These are phyloP conservation scores for Psilocybe cubensis DNA, from an alignment of 768 basidiomycete genomes.

Conservation along the genomic window DNA sequence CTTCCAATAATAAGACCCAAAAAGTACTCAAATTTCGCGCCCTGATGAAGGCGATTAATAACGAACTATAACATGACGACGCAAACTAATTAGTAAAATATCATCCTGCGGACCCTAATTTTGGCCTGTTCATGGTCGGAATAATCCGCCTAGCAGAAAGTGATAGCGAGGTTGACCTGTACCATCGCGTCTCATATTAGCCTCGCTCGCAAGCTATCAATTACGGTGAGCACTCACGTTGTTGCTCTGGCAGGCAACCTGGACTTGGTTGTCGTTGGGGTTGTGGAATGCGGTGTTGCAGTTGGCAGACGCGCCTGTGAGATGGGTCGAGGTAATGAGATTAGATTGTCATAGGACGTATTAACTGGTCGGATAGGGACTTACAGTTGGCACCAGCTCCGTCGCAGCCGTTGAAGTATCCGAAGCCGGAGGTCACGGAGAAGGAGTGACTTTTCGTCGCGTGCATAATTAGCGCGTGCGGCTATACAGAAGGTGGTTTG, in stretches of 20 bases:
- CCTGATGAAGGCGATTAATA: no score
- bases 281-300: constrained; percentile 42
- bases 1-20: no score
- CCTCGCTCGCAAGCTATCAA: background rate
- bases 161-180: constrained; percentile 39
- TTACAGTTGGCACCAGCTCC: constrained; percentile 46
- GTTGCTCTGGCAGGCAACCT: constrained; percentile 39
- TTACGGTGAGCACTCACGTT: constrained; percentile 29
- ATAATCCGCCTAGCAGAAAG: constrained; percentile 29
- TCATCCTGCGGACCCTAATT: background rate
- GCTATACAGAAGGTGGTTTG: background rate
- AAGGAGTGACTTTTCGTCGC: constrained; percentile 36
- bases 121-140: no score
- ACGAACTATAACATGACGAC: no score
- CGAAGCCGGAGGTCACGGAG: constrained; percentile 43
- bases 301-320: constrained; percentile 34
- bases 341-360: no score
- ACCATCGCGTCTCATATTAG: background rate
- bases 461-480: background rate
- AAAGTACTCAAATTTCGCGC: no score
- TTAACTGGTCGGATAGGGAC: no score
- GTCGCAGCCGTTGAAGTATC: constrained; percentile 46
- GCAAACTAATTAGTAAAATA: no score
- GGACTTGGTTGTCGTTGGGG: constrained; percentile 37
- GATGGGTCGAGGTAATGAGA: background rate